Evolutionary conservation across 2,329 filamentous ascomycete species (phyloP), one percentile per base, ranked within the genome.

Genomic region (Penicillium sp.): DNA sequence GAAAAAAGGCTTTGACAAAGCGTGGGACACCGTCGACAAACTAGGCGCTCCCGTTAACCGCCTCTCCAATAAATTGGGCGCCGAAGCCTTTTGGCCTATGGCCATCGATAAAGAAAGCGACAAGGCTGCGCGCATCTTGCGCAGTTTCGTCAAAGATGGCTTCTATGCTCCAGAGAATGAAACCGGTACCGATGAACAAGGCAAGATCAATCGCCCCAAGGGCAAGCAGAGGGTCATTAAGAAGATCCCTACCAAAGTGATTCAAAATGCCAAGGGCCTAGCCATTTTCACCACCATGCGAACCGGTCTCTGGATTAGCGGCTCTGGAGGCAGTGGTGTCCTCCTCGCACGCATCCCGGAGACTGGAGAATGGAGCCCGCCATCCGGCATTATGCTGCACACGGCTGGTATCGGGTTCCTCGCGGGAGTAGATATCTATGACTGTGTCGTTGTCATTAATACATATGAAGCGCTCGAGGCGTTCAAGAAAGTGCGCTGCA

Each of bases 221-320:
- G 79, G 80, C 54, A 86, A 83, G 65, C 85, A 87, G 61, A 79
- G 75, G 61, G 80, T 87, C 44, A 67, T 89, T 47, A 90, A 93
- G 74, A 94, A 91, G 75, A 96, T 97, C 26, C 93, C 93, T 0
- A 78, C 86, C 52, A 82, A 87, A 66, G 90, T 96, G 52, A 90
- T 97, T 62, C 85, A 89, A 67, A 89, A 94, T 74, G 91, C 92
- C 26, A 90, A 93, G 61, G 93, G 90, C 10, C 81, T 97, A 52
- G 92, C 90, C 49, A 89, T 97, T 61, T 96, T 96, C 76, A 96
- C 92, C 0, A 95, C 90, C 28, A 95, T 96, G 90, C 86, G 93
- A 54, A 93, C 90, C 13, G 93, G 93, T 12, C 77, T 96, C 29
- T 96, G 92, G 89, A 81, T 95, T 62, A 93, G 89, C 42, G 93